Percentiles rank a stretch among this genome's conserved stretches.
Evolutionary conservation across 2,329 filamentous ascomycete species (phyloP).

Genomic region (Lecanoromycetidae sp.): DNA sequence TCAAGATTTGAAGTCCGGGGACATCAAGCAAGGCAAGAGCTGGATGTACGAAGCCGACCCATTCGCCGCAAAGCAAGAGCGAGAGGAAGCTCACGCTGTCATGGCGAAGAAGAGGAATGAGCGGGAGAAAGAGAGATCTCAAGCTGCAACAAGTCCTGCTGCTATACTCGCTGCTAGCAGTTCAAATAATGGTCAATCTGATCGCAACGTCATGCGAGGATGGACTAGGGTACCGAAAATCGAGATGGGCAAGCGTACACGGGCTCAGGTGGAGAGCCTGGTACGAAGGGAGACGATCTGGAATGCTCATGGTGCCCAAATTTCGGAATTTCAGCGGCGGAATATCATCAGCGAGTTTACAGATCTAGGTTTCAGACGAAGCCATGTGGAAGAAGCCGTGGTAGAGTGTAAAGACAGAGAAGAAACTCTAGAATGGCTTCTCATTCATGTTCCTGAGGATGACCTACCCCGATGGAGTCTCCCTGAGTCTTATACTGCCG

Average conservation of each 20-base stretch:
- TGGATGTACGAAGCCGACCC: conserved; percentile 97
- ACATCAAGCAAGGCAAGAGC: conserved; percentile 60
- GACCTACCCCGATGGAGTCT: conserved; percentile 88
- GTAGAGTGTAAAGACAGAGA: conserved; percentile 81
- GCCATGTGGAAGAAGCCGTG: conserved; percentile 78
- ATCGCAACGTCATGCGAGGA: conserved; percentile 46
- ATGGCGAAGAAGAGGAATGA: conserved; percentile 72
- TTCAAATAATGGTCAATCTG: conserved; percentile 28
- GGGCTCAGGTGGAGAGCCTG: conserved; percentile 66
- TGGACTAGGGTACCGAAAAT: conserved; percentile 83
- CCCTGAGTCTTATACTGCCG: conserved; percentile 82
- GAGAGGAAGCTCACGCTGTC: conserved; percentile 62
- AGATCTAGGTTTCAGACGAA: conserved; percentile 73
- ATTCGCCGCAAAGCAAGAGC: conserved; percentile 67
- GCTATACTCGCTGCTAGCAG: conserved; percentile 36
- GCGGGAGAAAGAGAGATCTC: conserved; percentile 42
- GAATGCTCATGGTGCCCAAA: conserved; percentile 66
- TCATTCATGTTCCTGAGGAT: conserved; percentile 94
- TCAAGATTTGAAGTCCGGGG: conserved; percentile 64
- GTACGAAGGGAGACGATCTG: conserved; percentile 69
- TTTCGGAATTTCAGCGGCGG: conserved; percentile 46
- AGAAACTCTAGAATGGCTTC: conserved; percentile 87
- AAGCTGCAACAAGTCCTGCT: conserved; percentile 48
- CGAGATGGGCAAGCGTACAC: conserved; percentile 76
- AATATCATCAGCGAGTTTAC: conserved; percentile 60